phyloP scores from a whole-genome alignment of 129 eudicot species.

The Helianthus annuus region HanXRQr2.0-SUNRISE NC_035445.2:105187825-105188324 shows the following conservation, averaged over 20 bases:
- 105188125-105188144: too few relatives aligned
- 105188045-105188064: slow-evolving; percentile 57
- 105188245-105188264: too few relatives aligned
- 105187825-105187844: neutral
- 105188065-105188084: slow-evolving; percentile 41
- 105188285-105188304: neutral
- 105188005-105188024: too few relatives aligned
- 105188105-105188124: neutral
- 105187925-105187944: too few relatives aligned
- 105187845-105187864: neutral
- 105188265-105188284: too few relatives aligned
- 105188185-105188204: neutral
- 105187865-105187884: too few relatives aligned
- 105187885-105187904: slow-evolving; percentile 8
- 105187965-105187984: too few relatives aligned
- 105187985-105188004: too few relatives aligned
- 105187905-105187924: neutral
- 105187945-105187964: too few relatives aligned
- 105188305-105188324: neutral
- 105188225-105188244: too few relatives aligned
- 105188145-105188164: neutral
- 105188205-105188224: too few relatives aligned
- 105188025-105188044: neutral
- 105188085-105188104: too few relatives aligned
- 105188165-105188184: neutral